These are phyloP conservation scores for Trichophyton equinum DNA, from an alignment of 2,329 filamentous ascomycete genomes.

Conservation along the genomic window DNA sequence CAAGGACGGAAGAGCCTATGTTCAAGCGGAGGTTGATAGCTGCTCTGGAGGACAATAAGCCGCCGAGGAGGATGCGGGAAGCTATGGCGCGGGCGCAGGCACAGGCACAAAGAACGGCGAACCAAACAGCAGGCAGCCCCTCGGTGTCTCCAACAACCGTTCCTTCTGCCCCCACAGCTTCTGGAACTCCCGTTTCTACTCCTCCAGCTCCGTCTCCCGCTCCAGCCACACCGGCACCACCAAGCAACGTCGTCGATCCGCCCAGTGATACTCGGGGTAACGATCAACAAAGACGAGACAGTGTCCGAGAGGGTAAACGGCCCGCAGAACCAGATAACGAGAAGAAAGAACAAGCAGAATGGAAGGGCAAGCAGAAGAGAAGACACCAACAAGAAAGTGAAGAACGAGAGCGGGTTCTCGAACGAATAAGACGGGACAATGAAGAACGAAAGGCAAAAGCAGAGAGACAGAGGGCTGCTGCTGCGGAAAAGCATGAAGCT, in stretches of 20 bases:
- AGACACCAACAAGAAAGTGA: conserved; percentile 53
- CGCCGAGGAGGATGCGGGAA: conserved; percentile 3
- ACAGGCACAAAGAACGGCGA: not conserved
- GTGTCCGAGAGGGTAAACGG: not conserved
- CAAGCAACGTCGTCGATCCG: conserved; percentile 1
- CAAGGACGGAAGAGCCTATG: conserved; percentile 51
- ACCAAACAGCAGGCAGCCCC: not conserved
- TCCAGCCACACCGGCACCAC: not conserved
- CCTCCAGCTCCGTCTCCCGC: not conserved
- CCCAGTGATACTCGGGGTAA: not conserved
- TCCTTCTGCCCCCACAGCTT: not conserved
- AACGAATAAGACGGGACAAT: conserved; percentile 66
- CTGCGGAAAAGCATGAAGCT: conserved; percentile 5
- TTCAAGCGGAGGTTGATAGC: conserved; percentile 47
- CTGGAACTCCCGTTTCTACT: not conserved
- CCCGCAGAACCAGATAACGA: conserved; percentile 13
- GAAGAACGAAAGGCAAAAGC: conserved; percentile 50
- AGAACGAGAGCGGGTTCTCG: conserved; percentile 59
- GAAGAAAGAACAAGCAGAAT: conserved; percentile 36
- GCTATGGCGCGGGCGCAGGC: not conserved
- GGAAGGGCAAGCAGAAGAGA: conserved; percentile 45
- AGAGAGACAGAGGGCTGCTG: conserved; percentile 25
- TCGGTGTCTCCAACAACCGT: not conserved
- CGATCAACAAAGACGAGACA: not conserved
- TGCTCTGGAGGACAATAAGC: conserved; percentile 25